Evolutionary conservation across 805 yeast genomes (phyloP).

Genomic region (Jamesozyma jinghongensis): DNA sequence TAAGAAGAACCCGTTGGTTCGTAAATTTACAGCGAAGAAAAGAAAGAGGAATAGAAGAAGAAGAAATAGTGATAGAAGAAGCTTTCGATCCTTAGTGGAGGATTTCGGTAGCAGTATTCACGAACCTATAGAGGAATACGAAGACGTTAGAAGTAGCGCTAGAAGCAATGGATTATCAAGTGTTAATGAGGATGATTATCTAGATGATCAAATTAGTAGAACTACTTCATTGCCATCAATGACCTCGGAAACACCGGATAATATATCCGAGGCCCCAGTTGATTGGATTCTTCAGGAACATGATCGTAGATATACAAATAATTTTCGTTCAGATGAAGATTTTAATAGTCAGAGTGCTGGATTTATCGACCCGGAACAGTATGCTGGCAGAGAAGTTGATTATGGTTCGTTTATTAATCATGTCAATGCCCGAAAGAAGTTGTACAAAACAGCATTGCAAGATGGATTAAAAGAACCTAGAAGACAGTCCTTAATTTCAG

Average conservation of each 20-base stretch:
- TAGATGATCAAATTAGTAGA: constrained; percentile 33
- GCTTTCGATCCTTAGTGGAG: constrained; percentile 34
- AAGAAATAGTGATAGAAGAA: constrained; percentile 28
- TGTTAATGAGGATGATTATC: constrained; percentile 5
- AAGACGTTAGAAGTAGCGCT: constrained; percentile 6
- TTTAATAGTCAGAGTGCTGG: not conserved
- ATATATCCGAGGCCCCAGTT: constrained; percentile 26
- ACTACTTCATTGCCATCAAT: constrained; percentile 36
- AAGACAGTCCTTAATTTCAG: constrained; percentile 25
- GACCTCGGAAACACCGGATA: constrained; percentile 28
- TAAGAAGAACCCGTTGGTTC: constrained; percentile 34
- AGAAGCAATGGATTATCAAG: too few species aligned
- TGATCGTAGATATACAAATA: constrained; percentile 30
- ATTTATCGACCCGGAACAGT: constrained; percentile 8
- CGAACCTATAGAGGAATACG: constrained; percentile 15
- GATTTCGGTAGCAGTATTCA: constrained; percentile 28
- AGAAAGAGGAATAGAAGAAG: constrained; percentile 24
- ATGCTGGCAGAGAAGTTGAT: constrained; percentile 17
- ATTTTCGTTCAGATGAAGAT: not conserved
- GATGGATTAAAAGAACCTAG: constrained; percentile 7
- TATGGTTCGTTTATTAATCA: constrained; percentile 28
- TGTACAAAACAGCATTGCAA: constrained; percentile 4
- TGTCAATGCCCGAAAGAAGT: constrained; percentile 16
- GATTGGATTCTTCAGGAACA: constrained; percentile 36
- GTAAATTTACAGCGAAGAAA: constrained; percentile 21